A percentile compares a stretch with the other conserved stretches of the same genome.
These are phyloP conservation scores for Cubamyces lactineus DNA, from an alignment of 768 basidiomycete genomes.

Conservation along the genomic window DNA sequence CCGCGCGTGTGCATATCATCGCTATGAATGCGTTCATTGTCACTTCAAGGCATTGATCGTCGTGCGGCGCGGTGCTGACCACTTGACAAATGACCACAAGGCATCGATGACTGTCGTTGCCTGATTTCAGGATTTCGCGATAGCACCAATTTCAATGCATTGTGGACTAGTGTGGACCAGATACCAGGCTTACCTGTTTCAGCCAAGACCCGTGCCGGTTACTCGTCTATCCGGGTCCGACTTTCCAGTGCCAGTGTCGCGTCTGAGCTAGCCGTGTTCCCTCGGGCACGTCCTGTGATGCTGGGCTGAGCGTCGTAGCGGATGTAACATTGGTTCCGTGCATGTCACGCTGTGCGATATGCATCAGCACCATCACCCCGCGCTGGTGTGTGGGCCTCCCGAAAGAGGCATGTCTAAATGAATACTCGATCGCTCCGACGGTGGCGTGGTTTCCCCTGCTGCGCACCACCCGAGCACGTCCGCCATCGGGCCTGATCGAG, in stretches of 20 bases:
- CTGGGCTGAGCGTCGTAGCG: background rate
- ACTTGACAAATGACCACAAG: background rate
- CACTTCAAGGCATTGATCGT: background rate
- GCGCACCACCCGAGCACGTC: background rate
- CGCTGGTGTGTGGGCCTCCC: conserved; percentile 12
- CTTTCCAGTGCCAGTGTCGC: no score
- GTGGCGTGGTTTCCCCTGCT: conserved; percentile 1
- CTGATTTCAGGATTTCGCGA: background rate
- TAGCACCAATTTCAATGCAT: no score
- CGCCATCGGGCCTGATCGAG: background rate
- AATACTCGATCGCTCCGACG: conserved; percentile 6
- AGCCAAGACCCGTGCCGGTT: no score
- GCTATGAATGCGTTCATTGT: no score
- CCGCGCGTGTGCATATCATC: background rate
- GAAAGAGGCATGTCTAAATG: conserved; percentile 14
- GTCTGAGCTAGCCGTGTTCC: no score
- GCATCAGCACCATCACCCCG: conserved; percentile 19
- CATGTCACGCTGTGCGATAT: conserved; percentile 9
- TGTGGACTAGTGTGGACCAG: no score
- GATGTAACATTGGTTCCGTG: background rate
- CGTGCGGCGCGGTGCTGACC: background rate
- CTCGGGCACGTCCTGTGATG: background rate
- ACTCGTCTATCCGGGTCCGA: no score
- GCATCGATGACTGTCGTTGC: background rate
- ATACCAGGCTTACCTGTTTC: no score